Evolutionary conservation across 805 yeast genomes (phyloP).

Genomic region (Wickerhamomyces kurtzmanii): DNA sequence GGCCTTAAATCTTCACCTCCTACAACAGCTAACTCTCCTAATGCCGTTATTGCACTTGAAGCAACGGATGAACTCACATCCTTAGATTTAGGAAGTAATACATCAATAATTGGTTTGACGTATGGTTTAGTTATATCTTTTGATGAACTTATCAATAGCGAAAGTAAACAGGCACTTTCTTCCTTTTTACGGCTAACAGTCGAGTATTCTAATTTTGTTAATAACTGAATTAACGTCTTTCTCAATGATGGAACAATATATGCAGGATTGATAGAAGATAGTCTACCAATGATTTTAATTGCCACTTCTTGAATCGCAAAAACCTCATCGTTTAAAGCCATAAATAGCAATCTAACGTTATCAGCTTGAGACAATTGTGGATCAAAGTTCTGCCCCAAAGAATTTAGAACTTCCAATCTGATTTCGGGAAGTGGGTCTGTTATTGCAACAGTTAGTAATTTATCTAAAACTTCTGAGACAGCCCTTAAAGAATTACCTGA

Average conservation of each 20-base stretch:
- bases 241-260: slow-evolving; percentile 89
- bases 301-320: slow-evolving; percentile 78
- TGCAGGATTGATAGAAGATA: slow-evolving; percentile 86
- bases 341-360: slow-evolving; percentile 73
- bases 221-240: slow-evolving; percentile 72
- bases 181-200: slow-evolving; percentile 70
- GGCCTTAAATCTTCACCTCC: slow-evolving; percentile 79
- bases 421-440: slow-evolving; percentile 86
- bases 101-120: slow-evolving; percentile 83
- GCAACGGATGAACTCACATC: slow-evolving; percentile 76
- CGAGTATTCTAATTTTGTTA: slow-evolving; percentile 81
- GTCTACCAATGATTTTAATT: slow-evolving; percentile 69
- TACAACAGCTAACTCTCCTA: slow-evolving; percentile 83
- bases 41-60: slow-evolving; percentile 72
- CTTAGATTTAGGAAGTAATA: slow-evolving; percentile 64
- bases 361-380: slow-evolving; percentile 93
- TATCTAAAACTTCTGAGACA: slow-evolving; percentile 77
- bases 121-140: slow-evolving; percentile 83
- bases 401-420: slow-evolving; percentile 64
- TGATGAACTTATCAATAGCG: slow-evolving; percentile 68
- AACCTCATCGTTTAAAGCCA: slow-evolving; percentile 85
- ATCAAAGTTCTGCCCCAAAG: slow-evolving; percentile 71
- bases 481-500: slow-evolving; percentile 75
- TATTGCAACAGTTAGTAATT: slow-evolving; percentile 70
- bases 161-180: slow-evolving; percentile 71